A percentile compares a stretch with the other conserved stretches of the same genome.
Conservation (phyloP, 1,139 yeast genomes). For the Candida smagusa region DNA sequence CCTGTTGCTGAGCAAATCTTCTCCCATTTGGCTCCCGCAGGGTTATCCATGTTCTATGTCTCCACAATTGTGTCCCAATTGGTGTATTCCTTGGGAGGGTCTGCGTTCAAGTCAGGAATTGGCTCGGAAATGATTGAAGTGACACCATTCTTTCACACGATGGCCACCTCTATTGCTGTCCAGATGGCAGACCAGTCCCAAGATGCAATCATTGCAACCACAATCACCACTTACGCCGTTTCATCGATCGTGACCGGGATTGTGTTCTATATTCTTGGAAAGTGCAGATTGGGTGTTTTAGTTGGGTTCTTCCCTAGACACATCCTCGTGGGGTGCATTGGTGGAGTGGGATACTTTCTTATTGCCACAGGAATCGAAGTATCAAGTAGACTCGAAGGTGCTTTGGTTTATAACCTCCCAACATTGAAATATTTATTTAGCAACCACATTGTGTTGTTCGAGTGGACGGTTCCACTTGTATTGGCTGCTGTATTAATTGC, state of each 20-base stretch:
- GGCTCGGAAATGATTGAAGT: constrained; percentile 99
- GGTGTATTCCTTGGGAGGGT: constrained; percentile 85
- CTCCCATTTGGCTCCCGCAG: constrained; percentile 77
- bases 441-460: constrained; percentile 43
- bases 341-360: constrained; percentile 95
- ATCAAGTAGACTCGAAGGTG: constrained; percentile 73
- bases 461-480: constrained; percentile 71
- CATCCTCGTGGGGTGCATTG: constrained; percentile 93
- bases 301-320: constrained; percentile 97
- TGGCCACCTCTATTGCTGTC: constrained; percentile 72
- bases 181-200: constrained; percentile 49
- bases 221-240: constrained; percentile 78
- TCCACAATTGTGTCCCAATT: constrained; percentile 86
- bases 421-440: constrained; percentile 50
- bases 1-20: constrained; percentile 83
- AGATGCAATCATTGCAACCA: constrained; percentile 76
- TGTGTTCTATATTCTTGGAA: constrained; percentile 75
- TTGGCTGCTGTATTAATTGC: constrained; percentile 59
- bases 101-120: constrained; percentile 82
- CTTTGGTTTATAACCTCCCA: constrained; percentile 58
- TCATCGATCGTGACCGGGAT: constrained; percentile 84
- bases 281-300: constrained; percentile 72
- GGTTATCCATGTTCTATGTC: constrained; percentile 89
- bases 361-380: constrained; percentile 90
- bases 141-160: constrained; percentile 94